phyloP scores from a whole-genome alignment of 768 basidiomycete genomes.

The Lactarius hatsudake region DNA sequence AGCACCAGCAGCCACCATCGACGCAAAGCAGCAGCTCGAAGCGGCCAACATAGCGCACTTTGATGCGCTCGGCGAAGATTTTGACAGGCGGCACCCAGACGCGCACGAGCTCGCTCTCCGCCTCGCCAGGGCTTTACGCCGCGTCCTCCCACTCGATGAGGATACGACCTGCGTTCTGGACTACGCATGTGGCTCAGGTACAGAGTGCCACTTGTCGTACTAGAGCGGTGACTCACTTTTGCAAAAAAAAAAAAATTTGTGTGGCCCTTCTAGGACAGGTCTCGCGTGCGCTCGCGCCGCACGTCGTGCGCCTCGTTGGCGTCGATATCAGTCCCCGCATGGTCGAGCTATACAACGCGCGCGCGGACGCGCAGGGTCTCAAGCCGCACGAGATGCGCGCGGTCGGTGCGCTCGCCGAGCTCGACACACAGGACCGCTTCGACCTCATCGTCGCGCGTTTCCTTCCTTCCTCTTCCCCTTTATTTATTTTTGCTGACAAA shows the following conservation, averaged over 20 bases:
- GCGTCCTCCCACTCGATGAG: slow-evolving; percentile 9
- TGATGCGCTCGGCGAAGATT: slow-evolving; percentile 7
- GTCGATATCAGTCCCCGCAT: slow-evolving; percentile 73
- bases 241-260: too few relatives aligned
- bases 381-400: slow-evolving; percentile 64
- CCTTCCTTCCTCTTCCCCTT: too few relatives aligned
- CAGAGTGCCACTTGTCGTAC: background rate
- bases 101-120: slow-evolving; percentile 7
- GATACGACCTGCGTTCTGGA: slow-evolving; percentile 11
- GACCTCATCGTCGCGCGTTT: slow-evolving; percentile 66
- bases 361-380: slow-evolving; percentile 59
- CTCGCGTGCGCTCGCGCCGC: slow-evolving; percentile 56
- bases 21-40: background rate
- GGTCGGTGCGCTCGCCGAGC: slow-evolving; percentile 50
- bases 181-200: slow-evolving; percentile 24
- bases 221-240: too few relatives aligned
- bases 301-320: slow-evolving; percentile 63
- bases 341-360: slow-evolving; percentile 64
- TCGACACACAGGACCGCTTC: slow-evolving; percentile 52
- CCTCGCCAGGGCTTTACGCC: background rate
- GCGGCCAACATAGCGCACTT: slow-evolving; percentile 18
- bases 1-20: background rate
- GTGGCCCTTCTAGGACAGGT: slow-evolving; percentile 48
- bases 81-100: slow-evolving; percentile 11
- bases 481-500: background rate